These are phyloP conservation scores for Stentor coeruleus DNA, from an alignment of 73 alveolate species.

Conservation along the genomic window DNA sequence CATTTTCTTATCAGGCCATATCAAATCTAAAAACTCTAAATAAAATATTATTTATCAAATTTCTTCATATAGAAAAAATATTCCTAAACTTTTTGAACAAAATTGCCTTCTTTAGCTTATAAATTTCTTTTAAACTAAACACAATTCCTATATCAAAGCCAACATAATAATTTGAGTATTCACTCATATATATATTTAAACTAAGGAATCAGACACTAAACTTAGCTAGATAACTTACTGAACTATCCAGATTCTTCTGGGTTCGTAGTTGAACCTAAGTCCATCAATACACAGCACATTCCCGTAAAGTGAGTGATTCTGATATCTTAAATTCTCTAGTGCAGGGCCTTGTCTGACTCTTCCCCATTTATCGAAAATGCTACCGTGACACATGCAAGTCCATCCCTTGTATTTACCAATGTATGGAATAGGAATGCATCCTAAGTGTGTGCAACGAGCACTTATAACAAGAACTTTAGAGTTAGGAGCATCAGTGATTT, in stretches of 20 bases:
- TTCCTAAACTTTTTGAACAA: no score
- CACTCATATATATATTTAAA: no score
- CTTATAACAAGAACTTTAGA: slow-evolving; percentile 77
- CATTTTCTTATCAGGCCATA: no score
- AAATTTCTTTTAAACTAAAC: no score
- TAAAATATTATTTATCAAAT: no score
- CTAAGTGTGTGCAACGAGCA: slow-evolving; percentile 91
- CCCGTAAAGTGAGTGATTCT: slow-evolving; percentile 62
- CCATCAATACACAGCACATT: slow-evolving; percentile 26
- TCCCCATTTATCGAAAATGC: slow-evolving; percentile 87
- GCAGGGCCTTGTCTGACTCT: slow-evolving; percentile 94
- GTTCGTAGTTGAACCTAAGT: slow-evolving; percentile 22
- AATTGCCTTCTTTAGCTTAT: no score
- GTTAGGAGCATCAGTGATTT: slow-evolving; percentile 80
- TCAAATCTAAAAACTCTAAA: no score
- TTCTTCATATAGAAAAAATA: no score
- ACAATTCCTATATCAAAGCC: no score
- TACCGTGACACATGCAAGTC: slow-evolving; percentile 95
- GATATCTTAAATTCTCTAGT: slow-evolving; percentile 70
- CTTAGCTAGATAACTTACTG: neutral
- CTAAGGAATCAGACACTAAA: neutral
- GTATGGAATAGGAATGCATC: slow-evolving; percentile 92
- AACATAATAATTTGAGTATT: no score
- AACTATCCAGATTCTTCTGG: slow-evolving; percentile 28
- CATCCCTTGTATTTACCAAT: slow-evolving; percentile 73